These are phyloP conservation scores for Pythium aphanidermatum DNA, from an alignment of 352 stramenopile species.

Conservation along the genomic window DNA sequence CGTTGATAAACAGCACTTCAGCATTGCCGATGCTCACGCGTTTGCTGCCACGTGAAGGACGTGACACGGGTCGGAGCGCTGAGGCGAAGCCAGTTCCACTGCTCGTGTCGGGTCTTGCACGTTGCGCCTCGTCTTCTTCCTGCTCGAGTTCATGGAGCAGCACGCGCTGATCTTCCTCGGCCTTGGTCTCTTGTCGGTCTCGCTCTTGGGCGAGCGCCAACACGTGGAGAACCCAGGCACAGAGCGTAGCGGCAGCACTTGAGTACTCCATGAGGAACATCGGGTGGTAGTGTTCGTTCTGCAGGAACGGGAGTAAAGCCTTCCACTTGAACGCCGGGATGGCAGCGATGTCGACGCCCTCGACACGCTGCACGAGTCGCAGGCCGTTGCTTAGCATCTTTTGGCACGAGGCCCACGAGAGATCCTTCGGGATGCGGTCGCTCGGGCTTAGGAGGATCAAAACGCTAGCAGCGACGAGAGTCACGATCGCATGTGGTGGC, in stretches of 20 bases:
- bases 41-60: slow-evolving; percentile 19
- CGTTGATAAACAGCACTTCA: slow-evolving; percentile 68
- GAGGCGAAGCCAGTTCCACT: no score
- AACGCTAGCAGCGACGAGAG: slow-evolving; percentile 48
- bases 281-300: slow-evolving; percentile 71
- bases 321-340: slow-evolving; percentile 71
- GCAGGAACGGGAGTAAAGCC: slow-evolving; percentile 56
- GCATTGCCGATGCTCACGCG: slow-evolving; percentile 59
- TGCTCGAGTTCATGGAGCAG: slow-evolving; percentile 55
- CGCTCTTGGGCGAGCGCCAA: slow-evolving; percentile 32
- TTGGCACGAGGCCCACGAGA: slow-evolving; percentile 56
- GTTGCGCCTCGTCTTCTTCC: slow-evolving; percentile 26
- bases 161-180: slow-evolving; percentile 42
- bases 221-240: slow-evolving; percentile 56
- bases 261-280: slow-evolving; percentile 51
- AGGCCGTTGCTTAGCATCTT: slow-evolving; percentile 56
- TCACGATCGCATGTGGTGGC: slow-evolving; percentile 55
- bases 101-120: background rate
- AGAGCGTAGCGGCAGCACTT: slow-evolving; percentile 40
- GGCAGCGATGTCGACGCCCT: slow-evolving; percentile 26
- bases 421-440: slow-evolving; percentile 61
- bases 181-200: slow-evolving; percentile 22
- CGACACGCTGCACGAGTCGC: slow-evolving; percentile 42
- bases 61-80: slow-evolving; percentile 6
- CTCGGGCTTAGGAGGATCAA: slow-evolving; percentile 68